A percentile compares a stretch with the other conserved stretches of the same genome.
Conservation (phyloP, 495 filamentous ascomycete genomes). For the Talaromyces ruber region DNA sequence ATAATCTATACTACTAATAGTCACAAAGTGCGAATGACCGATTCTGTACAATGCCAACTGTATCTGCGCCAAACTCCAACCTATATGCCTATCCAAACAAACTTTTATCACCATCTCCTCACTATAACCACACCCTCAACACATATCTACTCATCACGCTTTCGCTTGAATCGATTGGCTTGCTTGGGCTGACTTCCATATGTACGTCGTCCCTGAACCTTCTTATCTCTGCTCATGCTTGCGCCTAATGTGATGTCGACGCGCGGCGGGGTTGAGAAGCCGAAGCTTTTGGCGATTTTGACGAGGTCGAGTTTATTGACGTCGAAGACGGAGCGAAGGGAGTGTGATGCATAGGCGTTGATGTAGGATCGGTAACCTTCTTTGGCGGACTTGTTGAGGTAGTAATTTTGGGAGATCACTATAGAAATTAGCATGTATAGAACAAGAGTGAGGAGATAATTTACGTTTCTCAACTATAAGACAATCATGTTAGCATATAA, state of each 20-base stretch:
- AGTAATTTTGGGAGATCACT: slow-evolving; percentile 10
- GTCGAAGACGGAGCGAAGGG: slow-evolving; percentile 83
- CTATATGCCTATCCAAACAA: slow-evolving; percentile 2
- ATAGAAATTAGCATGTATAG: not conserved
- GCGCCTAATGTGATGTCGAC: slow-evolving; percentile 85
- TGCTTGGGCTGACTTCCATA: slow-evolving; percentile 68
- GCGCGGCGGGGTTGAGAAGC: slow-evolving; percentile 79
- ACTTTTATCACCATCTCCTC: not conserved
- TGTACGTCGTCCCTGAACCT: slow-evolving; percentile 59
- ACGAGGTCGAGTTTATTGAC: slow-evolving; percentile 86
- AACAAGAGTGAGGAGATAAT: not conserved
- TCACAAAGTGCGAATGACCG: not conserved
- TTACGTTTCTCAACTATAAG: slow-evolving; percentile 6
- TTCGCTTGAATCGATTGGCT: slow-evolving; percentile 40
- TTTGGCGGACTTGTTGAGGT: slow-evolving; percentile 46
- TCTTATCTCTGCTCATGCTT: slow-evolving; percentile 84
- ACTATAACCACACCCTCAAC: not conserved
- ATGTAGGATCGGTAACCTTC: slow-evolving; percentile 77
- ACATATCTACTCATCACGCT: slow-evolving; percentile 15
- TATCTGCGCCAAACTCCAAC: slow-evolving; percentile 1
- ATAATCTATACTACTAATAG: not conserved
- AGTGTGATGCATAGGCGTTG: slow-evolving; percentile 89
- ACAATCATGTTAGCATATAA: not conserved
- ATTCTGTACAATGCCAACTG: not conserved
- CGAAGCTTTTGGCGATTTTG: slow-evolving; percentile 92